Conservation (phyloP, 1,284 basidiomycete genomes). For the Cutaneotrichosporon dermatis region DNA sequence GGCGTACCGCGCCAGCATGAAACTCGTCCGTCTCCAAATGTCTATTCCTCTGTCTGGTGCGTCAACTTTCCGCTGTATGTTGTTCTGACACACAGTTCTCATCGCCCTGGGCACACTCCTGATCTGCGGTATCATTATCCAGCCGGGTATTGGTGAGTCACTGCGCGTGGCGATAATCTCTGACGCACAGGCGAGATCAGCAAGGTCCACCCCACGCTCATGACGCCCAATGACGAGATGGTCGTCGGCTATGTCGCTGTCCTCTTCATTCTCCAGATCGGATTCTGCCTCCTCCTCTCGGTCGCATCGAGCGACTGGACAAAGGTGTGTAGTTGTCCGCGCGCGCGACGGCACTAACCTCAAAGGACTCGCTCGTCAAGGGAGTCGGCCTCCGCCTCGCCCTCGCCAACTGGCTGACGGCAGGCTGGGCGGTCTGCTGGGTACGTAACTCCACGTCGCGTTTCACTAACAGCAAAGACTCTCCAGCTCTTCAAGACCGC, state of each 20-base stretch:
- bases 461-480: conserved; percentile 24
- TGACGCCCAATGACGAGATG: conserved; percentile 64
- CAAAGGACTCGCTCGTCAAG: conserved; percentile 63
- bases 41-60: conserved; percentile 66
- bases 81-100: conserved; percentile 24
- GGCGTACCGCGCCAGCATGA: conserved; percentile 44
- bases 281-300: conserved; percentile 72
- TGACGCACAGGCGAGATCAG: conserved; percentile 54
- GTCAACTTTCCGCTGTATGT: conserved; percentile 31
- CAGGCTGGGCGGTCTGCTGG: conserved; percentile 75
- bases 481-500: conserved; percentile 46
- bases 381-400: conserved; percentile 75
- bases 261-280: conserved; percentile 55
- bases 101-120: conserved; percentile 40
- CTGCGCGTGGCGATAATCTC: background rate
- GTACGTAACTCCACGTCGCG: conserved; percentile 48
- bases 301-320: conserved; percentile 69
- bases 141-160: conserved; percentile 42
- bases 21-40: conserved; percentile 61
- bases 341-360: background rate
- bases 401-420: conserved; percentile 74
- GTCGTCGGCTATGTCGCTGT: conserved; percentile 62
- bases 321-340: conserved; percentile 55
- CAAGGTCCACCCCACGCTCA: conserved; percentile 60
- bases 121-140: conserved; percentile 44